These are phyloP conservation scores for Globisporangium splendens DNA, from an alignment of 352 stramenopile species.

Conservation along the genomic window DNA sequence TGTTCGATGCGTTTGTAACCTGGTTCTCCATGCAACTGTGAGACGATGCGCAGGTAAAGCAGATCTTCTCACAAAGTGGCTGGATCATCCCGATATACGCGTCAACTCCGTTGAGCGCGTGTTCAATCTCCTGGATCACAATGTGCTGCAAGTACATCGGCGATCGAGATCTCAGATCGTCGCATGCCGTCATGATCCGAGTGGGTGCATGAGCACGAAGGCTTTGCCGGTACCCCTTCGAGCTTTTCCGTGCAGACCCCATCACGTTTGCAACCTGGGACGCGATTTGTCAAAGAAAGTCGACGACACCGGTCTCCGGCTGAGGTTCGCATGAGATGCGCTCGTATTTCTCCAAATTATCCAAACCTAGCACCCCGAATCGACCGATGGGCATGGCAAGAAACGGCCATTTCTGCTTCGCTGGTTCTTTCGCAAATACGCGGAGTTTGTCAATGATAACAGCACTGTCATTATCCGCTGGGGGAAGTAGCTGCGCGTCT, in stretches of 20 bases:
- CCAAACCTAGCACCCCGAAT: constrained; percentile 50
- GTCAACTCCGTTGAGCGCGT: constrained; percentile 54
- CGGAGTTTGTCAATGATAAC: constrained; percentile 22
- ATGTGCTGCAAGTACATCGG: constrained; percentile 41
- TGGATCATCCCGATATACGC: constrained; percentile 61
- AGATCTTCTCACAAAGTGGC: constrained; percentile 43
- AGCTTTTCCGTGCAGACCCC: not conserved
- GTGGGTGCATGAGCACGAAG: constrained; percentile 39
- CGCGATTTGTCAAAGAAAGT: constrained; percentile 56
- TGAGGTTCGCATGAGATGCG: constrained; percentile 31
- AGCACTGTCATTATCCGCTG: not conserved
- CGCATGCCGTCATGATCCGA: constrained; percentile 44
- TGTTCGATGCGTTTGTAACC: constrained; percentile 31
- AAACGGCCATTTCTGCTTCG: constrained; percentile 49
- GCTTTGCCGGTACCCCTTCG: constrained; percentile 4
- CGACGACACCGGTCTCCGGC: constrained; percentile 72
- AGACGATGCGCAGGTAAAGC: constrained; percentile 46
- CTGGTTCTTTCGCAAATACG: constrained; percentile 30
- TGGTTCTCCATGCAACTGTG: constrained; percentile 51
- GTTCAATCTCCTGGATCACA: constrained; percentile 47
- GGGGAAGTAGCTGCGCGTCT: constrained; percentile 2
- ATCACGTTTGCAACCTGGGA: constrained; percentile 19
- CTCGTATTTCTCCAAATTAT: constrained; percentile 59
- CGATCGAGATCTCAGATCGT: constrained; percentile 25
- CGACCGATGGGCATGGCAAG: constrained; percentile 51